These are phyloP conservation scores for Pascua sp. DNA, from an alignment of 1,284 basidiomycete genomes.

Conservation along the genomic window DNA sequence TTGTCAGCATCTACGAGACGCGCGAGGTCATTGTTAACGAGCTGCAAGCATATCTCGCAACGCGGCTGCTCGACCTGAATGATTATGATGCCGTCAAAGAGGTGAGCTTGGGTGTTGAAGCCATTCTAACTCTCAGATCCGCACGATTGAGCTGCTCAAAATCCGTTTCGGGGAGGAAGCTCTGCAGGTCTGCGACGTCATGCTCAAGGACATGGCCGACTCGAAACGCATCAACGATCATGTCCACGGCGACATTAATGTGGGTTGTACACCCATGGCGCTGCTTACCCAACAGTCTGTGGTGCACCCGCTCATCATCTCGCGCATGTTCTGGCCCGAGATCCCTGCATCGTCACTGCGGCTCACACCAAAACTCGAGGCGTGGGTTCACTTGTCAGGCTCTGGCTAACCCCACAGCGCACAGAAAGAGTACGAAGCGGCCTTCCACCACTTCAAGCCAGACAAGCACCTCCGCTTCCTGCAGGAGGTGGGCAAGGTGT, in stretches of 20 bases:
- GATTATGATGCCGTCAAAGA: slow-evolving; percentile 79
- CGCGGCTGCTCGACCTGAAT: slow-evolving; percentile 69
- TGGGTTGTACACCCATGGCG: slow-evolving; percentile 47
- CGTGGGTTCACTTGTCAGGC: slow-evolving; percentile 57
- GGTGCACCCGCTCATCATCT: slow-evolving; percentile 83
- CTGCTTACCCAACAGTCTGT: slow-evolving; percentile 55
- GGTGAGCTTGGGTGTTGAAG: slow-evolving; percentile 52
- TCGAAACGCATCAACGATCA: slow-evolving; percentile 80
- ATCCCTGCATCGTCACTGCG: slow-evolving; percentile 67
- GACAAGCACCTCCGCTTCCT: slow-evolving; percentile 85
- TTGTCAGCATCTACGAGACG: slow-evolving; percentile 93
- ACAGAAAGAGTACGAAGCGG: slow-evolving; percentile 69
- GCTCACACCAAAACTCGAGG: slow-evolving; percentile 76
- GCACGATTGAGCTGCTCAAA: slow-evolving; percentile 88
- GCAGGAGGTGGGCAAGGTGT: slow-evolving; percentile 76
- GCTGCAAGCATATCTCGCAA: slow-evolving; percentile 80
- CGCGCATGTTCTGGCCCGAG: slow-evolving; percentile 87
- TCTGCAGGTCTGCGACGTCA: slow-evolving; percentile 89
- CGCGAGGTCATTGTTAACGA: slow-evolving; percentile 92
- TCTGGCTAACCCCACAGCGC: slow-evolving; percentile 55
- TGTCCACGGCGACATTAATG: slow-evolving; percentile 68
- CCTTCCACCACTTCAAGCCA: slow-evolving; percentile 76
- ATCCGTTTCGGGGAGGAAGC: slow-evolving; percentile 86
- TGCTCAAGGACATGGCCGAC: slow-evolving; percentile 92
- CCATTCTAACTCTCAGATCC: slow-evolving; percentile 56